phyloP scores from a whole-genome alignment of 768 basidiomycete genomes.

The Tremella mesenterica region DNA sequence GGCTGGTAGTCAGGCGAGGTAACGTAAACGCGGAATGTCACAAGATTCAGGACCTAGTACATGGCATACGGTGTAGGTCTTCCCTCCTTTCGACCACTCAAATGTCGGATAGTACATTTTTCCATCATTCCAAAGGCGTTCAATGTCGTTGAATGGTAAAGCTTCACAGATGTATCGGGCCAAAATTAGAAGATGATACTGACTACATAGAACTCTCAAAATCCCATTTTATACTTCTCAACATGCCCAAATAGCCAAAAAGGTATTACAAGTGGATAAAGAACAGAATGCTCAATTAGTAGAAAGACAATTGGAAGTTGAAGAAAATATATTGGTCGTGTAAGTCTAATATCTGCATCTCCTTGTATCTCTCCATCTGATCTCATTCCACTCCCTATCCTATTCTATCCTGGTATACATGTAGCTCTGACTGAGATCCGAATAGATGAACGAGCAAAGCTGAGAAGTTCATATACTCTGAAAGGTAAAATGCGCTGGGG shows the following conservation, averaged over 20 bases:
- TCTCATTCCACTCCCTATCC: neutral
- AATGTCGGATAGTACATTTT: too few species aligned
- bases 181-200: neutral
- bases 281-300: conserved; percentile 77
- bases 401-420: neutral
- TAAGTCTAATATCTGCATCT: conserved; percentile 47
- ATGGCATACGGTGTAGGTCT: conserved; percentile 14
- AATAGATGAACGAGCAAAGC: conserved; percentile 51
- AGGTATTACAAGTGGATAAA: conserved; percentile 74
- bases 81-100: neutral
- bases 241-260: conserved; percentile 73
- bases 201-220: conserved; percentile 53
- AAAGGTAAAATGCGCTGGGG: too few species aligned
- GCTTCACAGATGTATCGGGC: neutral
- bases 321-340: conserved; percentile 65
- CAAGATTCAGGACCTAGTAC: neutral
- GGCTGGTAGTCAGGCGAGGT: neutral
- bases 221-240: conserved; percentile 67
- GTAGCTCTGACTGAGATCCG: neutral
- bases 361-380: neutral
- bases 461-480: conserved; percentile 67
- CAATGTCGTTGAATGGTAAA: neutral
- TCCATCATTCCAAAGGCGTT: neutral
- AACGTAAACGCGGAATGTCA: too few species aligned
- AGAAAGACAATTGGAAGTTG: conserved; percentile 59